These are phyloP conservation scores for Diaporthe sp. DNA, from an alignment of 2,329 filamentous ascomycete species.

Conservation along the genomic window DNA sequence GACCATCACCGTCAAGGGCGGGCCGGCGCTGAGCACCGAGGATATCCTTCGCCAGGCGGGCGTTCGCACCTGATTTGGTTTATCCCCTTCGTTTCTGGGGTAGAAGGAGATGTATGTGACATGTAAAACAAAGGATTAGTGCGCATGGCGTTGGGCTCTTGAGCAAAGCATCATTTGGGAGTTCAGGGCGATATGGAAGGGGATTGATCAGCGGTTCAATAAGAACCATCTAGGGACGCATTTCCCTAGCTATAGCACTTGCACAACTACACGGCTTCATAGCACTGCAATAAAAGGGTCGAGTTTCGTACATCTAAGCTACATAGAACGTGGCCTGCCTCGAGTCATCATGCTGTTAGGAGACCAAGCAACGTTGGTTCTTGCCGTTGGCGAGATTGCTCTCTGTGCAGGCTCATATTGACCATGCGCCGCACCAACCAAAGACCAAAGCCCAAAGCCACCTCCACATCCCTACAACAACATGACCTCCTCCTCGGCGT, in stretches of 20 bases:
- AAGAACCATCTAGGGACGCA: neutral
- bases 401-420: neutral
- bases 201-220: neutral
- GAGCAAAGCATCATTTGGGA: constrained; percentile 21
- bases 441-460: no score
- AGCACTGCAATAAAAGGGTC: neutral
- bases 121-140: constrained; percentile 8
- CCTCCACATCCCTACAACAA: neutral
- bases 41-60: constrained; percentile 73
- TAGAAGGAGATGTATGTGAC: neutral
- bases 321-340: neutral
- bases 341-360: neutral
- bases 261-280: constrained; percentile 4
- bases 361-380: neutral
- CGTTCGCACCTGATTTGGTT: constrained; percentile 47
- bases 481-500: constrained; percentile 30
- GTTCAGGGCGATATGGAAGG: neutral
- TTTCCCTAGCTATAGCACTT: neutral
- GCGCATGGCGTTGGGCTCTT: constrained; percentile 25
- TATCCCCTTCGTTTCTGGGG: neutral
- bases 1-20: constrained; percentile 76
- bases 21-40: constrained; percentile 71
- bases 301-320: neutral
- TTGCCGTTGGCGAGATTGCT: neutral
- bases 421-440: neutral